Base-by-base conservation (phyloP, 1,284 basidiomycete species). In the Phenoliferia sp. region DNA sequence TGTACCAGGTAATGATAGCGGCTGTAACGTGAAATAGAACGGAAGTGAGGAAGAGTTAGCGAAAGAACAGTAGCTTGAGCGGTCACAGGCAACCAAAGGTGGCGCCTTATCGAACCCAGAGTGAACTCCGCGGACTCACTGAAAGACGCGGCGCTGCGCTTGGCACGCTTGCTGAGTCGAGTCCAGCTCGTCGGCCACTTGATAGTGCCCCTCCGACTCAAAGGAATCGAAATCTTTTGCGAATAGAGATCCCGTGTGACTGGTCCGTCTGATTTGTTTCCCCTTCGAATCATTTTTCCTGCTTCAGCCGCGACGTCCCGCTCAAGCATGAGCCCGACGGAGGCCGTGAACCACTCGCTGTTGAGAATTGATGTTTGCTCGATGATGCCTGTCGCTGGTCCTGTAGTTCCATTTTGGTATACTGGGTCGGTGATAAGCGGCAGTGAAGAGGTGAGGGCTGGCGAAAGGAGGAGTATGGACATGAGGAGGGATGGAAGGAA, bases 1-100 rank as follows among this genome's bases (percentile, higher is more conserved):
- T 74, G 58, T 75, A 75, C 74, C 74, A 75, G 29, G 74, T 73
- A 56, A 73, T 75, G 36, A 62, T 63, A 9, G 70, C 32, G 26
- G 19, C 34, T 69, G 36, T 54, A 48, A 22, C 31, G 35, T 4
- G 9, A 32, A 34, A 2, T 28, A 28, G 44, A 28, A 48, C 36
- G 22, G 5, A 26, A n/a, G 31, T 10, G 26, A 54, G 31, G 44
- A 36, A 3, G 15, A 26, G 34, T 29, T 22, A 32, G 33, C 10
- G 19, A n/a, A 32, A 61, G 58, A 19, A 28, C n/a, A 7, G 34
- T 26, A 26, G n/a, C n/a, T n/a, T n/a, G n/a, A n/a, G n/a, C n/a
- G n/a, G n/a, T n/a, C n/a, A n/a, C n/a, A n/a, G n/a, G n/a, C n/a
- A n/a, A n/a, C n/a, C n/a, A n/a, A n/a, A n/a, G n/a, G n/a, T n/a